Percentiles rank a stretch among this genome's conserved stretches.
These are phyloP conservation scores for Opeltia flavorubescens DNA, from an alignment of 495 filamentous ascomycete genomes.

Conservation along the genomic window DNA sequence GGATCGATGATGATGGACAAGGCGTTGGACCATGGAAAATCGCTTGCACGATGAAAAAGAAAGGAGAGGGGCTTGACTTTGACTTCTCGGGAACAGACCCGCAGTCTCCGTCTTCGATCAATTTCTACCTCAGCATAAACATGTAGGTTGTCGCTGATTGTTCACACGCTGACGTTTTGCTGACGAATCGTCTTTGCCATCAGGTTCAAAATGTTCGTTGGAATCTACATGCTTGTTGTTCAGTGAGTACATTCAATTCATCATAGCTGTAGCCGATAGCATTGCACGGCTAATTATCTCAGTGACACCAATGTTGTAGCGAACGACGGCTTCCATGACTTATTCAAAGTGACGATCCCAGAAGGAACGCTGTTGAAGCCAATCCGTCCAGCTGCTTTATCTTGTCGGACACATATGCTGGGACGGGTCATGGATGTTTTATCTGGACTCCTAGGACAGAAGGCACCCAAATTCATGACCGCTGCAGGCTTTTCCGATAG, in stretches of 20 bases:
- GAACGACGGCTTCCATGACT: constrained; percentile 36
- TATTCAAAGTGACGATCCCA: constrained; percentile 33
- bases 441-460: constrained; percentile 34
- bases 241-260: constrained; percentile 15
- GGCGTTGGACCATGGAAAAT: constrained; percentile 33
- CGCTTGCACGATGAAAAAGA: constrained; percentile 32
- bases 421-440: constrained; percentile 34
- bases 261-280: too few relatives aligned
- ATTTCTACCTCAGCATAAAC: constrained; percentile 34
- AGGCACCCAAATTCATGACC: constrained; percentile 30
- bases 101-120: constrained; percentile 34
- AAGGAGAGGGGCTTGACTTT: constrained; percentile 24
- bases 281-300: not conserved
- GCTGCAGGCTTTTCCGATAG: constrained; percentile 37
- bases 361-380: constrained; percentile 31
- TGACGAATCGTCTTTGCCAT: too few relatives aligned
- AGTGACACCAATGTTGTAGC: constrained; percentile 28
- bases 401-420: constrained; percentile 34
- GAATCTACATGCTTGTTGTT: constrained; percentile 33
- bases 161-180: too few relatives aligned
- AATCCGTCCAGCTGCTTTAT: constrained; percentile 33
- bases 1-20: constrained; percentile 38
- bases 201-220: constrained; percentile 35
- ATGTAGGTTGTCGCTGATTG: constrained; percentile 17
- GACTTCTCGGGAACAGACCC: constrained; percentile 35